Evolutionary conservation across 805 yeast species (phyloP).

Genomic region (Pichia pseudocactophila): DNA sequence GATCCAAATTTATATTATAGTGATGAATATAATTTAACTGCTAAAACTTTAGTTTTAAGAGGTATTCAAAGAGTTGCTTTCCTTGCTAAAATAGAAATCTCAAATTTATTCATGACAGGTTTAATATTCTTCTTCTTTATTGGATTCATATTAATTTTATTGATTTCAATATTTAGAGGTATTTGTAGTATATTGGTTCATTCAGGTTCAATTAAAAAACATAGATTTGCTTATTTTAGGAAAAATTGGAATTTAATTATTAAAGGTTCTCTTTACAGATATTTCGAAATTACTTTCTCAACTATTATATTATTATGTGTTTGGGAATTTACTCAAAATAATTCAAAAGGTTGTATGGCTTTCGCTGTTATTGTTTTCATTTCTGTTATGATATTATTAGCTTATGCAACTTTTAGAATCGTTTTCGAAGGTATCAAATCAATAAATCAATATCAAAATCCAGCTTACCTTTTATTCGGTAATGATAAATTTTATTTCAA

Average conservation of each 20-base stretch:
- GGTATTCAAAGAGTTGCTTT: slow-evolving; percentile 91
- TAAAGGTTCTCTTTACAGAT: slow-evolving; percentile 82
- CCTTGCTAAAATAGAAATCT: slow-evolving; percentile 75
- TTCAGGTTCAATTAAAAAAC: slow-evolving; percentile 47
- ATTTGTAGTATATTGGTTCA: slow-evolving; percentile 53
- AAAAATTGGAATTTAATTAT: slow-evolving; percentile 74
- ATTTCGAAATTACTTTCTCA: slow-evolving; percentile 78
- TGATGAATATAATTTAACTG: slow-evolving; percentile 53
- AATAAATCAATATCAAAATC: slow-evolving; percentile 65
- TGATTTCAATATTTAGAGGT: slow-evolving; percentile 58
- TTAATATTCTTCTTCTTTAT: slow-evolving; percentile 75
- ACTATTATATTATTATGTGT: slow-evolving; percentile 72
- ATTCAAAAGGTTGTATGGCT: slow-evolving; percentile 75
- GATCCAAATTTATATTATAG: slow-evolving; percentile 53
- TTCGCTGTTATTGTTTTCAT: slow-evolving; percentile 66
- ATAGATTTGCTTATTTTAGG: slow-evolving; percentile 69
- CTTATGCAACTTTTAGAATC: slow-evolving; percentile 70
- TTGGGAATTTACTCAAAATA: slow-evolving; percentile 83
- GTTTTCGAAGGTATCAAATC: slow-evolving; percentile 68
- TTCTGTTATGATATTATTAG: slow-evolving; percentile 48
- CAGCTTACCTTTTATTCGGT: slow-evolving; percentile 86
- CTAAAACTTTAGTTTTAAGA: slow-evolving; percentile 71
- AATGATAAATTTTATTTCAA: slow-evolving; percentile 72
- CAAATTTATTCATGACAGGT: slow-evolving; percentile 80
- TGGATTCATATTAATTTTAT: slow-evolving; percentile 50